phyloP scores from a whole-genome alignment of 805 yeast species.

The Yamadazyma tumulicola region DNA sequence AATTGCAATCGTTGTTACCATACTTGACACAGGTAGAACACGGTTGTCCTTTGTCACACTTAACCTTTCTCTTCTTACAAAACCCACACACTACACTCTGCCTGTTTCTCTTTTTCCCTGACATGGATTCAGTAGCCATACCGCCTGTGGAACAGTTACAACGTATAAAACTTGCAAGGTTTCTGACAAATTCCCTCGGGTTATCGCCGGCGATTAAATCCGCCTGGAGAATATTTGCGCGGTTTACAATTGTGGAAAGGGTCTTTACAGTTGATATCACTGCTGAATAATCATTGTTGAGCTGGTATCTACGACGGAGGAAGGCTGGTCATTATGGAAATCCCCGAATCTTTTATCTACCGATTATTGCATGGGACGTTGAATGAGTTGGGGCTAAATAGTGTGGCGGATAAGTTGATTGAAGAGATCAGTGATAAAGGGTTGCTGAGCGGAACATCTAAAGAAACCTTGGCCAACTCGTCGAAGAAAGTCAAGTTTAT shows the following conservation, averaged over 20 bases:
- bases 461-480: slow-evolving; percentile 2
- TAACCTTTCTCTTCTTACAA: slow-evolving; percentile 35
- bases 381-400: slow-evolving; percentile 12
- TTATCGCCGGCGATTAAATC: too few relatives aligned
- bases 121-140: too few relatives aligned
- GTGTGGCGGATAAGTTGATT: slow-evolving; percentile 10
- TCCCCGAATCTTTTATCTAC: slow-evolving; percentile 14
- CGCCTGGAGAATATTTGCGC: too few relatives aligned
- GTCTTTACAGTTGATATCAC: too few relatives aligned
- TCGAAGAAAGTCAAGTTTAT: slow-evolving; percentile 8
- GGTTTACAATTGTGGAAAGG: too few relatives aligned
- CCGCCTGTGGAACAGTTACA: too few relatives aligned
- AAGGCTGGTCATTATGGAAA: slow-evolving; percentile 6
- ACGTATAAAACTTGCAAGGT: too few relatives aligned
- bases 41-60: slow-evolving; percentile 35
- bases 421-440: slow-evolving; percentile 13
- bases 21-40: slow-evolving; percentile 34
- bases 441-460: neutral
- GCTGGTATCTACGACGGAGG: too few relatives aligned
- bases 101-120: slow-evolving; percentile 21
- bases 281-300: too few relatives aligned
- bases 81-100: slow-evolving; percentile 33
- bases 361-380: slow-evolving; percentile 10
- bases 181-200: too few relatives aligned
- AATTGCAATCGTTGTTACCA: slow-evolving; percentile 15